phyloP scores from a whole-genome alignment of 768 basidiomycete genomes.

The Royoungia palumana region DNA sequence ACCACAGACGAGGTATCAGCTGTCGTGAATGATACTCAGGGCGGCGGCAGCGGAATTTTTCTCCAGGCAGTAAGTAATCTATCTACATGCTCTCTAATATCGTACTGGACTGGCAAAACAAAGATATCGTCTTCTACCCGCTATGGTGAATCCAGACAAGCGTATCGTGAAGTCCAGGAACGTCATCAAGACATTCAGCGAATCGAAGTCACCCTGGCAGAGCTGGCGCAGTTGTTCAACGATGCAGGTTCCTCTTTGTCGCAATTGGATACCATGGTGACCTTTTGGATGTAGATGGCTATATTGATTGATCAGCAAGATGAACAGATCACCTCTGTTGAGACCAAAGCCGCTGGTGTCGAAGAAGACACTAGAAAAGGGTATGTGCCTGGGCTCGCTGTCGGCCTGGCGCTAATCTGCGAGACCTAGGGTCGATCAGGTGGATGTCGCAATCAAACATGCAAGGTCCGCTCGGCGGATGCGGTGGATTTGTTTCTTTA shows the following conservation, averaged over 20 bases:
- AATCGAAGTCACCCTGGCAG: slow-evolving; percentile 85
- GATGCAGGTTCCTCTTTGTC: slow-evolving; percentile 49
- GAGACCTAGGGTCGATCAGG: slow-evolving; percentile 52
- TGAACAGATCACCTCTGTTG: slow-evolving; percentile 61
- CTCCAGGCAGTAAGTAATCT: slow-evolving; percentile 55
- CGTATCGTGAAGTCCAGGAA: slow-evolving; percentile 85
- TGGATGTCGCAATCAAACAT: slow-evolving; percentile 62
- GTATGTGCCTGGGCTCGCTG: slow-evolving; percentile 38
- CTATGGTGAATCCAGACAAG: slow-evolving; percentile 79
- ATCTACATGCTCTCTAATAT: not conserved
- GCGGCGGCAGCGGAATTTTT: slow-evolving; percentile 67
- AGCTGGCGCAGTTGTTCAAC: slow-evolving; percentile 83
- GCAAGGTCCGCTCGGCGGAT: slow-evolving; percentile 72
- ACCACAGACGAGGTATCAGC: slow-evolving; percentile 73
- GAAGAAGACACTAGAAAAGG: slow-evolving; percentile 68
- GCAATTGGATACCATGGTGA: not conserved
- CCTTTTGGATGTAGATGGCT: slow-evolving; percentile 55
- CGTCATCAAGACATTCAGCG: slow-evolving; percentile 81
- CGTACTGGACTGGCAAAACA: not conserved
- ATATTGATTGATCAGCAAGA: slow-evolving; percentile 78
- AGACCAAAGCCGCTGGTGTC: slow-evolving; percentile 59
- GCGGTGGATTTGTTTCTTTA: slow-evolving; percentile 82
- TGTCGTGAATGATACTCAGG: slow-evolving; percentile 61
- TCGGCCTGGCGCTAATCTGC: not conserved
- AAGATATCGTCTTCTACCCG: slow-evolving; percentile 74